Base-by-base conservation (phyloP, 2,329 filamentous ascomycete species). In the Botrytis paeoniae region DNA sequence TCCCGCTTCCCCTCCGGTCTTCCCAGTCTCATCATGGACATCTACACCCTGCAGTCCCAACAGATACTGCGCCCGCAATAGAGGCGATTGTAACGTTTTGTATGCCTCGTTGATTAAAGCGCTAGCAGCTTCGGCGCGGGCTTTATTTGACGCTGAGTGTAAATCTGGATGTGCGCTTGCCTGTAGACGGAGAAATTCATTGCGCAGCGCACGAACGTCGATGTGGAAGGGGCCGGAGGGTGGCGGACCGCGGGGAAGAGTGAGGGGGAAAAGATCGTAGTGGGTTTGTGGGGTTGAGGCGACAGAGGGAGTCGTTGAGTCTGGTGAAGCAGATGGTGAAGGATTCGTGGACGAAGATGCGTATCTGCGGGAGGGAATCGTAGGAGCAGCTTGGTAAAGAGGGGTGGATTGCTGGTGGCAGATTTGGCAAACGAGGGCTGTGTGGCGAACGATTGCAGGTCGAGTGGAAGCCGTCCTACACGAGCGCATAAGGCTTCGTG, bases 51-150 rank as follows among this genome's bases (percentile, higher is more conserved):
- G 87, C 70, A 91, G 84, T 6, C 84, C 82, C 0, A 98, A 87
- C 9, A 98, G 84, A 81, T 98, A 97, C 81, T 98, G 94, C n/a
- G 95, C 95, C 37, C 96, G 89, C 65, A 89, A 82, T 20, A 99
- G 85, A 25, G 96, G 95, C 77, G 91, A 89, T 68, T 88, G 85
- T 0, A 99, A 88, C 4, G 95, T 97, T 79, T 89, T 91, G 86
- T 97, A 98, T 0, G 96, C 96, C 77, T 94, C 91, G 85, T 98
- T 98, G 82, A 98, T 95, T 39, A 89, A 87, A 12, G 93, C 89
- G 16, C 92, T 96, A n/a, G 91, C 85, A 0, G 90, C 92, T 82
- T 97, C 93, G 32, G 94, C 94, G 65, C 87, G 79, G 78, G 83
- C 78, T 83, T 91, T 85, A 82, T 85, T 79, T 81, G 85, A 59